A percentile compares a stretch with the other conserved stretches of the same genome.
phyloP scores from a whole-genome alignment of 1,284 basidiomycete species.

The Pisolithus thermaeus region DNA sequence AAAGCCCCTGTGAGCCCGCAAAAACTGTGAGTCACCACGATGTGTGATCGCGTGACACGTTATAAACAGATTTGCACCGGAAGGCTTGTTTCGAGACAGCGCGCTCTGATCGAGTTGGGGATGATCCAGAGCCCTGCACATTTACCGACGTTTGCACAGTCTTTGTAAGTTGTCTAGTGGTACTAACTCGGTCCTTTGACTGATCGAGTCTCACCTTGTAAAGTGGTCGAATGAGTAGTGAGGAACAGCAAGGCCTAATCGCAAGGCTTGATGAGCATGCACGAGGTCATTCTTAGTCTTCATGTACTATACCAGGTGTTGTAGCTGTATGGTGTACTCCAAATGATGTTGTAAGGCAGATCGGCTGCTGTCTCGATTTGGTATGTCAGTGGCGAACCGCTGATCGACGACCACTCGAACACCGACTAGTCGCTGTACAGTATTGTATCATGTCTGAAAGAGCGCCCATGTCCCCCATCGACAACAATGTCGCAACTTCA shows the following conservation, averaged over 20 bases:
- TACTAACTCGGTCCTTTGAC: background rate
- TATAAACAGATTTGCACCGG: background rate
- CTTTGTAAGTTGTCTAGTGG: conserved; percentile 46
- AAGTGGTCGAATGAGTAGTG: conserved; percentile 37
- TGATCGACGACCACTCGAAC: too few species aligned
- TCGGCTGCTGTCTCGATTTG: too few species aligned
- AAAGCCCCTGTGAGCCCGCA: conserved; percentile 41
- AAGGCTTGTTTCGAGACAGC: conserved; percentile 48
- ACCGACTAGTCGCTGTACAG: too few species aligned
- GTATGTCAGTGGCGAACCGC: too few species aligned
- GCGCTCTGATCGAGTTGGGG: conserved; percentile 54
- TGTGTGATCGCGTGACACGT: background rate
- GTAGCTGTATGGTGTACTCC: too few species aligned
- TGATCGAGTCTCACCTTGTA: conserved; percentile 3
- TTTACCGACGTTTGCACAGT: conserved; percentile 49
- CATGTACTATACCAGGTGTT: background rate
- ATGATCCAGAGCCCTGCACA: conserved; percentile 47
- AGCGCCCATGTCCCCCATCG: background rate
- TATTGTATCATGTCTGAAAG: background rate
- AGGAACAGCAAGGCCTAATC: conserved; percentile 41
- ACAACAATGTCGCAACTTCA: background rate
- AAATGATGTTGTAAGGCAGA: too few species aligned
- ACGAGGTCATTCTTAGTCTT: conserved; percentile 7
- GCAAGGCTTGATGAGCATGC: conserved; percentile 35
- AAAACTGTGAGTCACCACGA: conserved; percentile 39